Base-by-base conservation (phyloP, 345 rosid species). In the Eucalyptus albens region DNA sequence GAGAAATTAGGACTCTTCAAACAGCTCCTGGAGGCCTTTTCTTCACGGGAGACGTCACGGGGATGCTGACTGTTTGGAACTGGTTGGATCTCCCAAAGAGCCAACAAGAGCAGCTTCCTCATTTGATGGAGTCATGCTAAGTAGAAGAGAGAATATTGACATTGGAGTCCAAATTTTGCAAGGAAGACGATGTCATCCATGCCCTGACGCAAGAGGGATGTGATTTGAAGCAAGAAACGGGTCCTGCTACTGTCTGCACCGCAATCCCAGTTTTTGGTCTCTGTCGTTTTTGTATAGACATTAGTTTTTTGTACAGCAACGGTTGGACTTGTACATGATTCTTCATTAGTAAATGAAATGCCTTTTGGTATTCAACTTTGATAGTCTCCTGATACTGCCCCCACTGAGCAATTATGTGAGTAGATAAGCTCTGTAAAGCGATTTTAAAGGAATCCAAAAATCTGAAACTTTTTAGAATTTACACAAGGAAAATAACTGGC, bases 1-100 rank as follows among this genome's bases (percentile, higher is more conserved):
- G 29, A 56, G 62, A 56, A 56, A 22, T 56, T 56, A 56, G 62
- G 62, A 56, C 29, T 56, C 62, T 56, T 24, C 62, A 56, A 56
- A 56, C 62, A 56, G 62, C 62, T 56, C 62, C 62, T 9, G 62
- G 62, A 24, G 62, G 62, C 3, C 62, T 56, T 22, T 56, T 56
- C 77, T 95, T 94, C 87, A 93, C 91, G 1, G 96, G 97, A 27
- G 97, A 95, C 88, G 93, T 88, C 62, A 89, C 87, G 51, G 96
- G 96, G 24, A 90, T 56, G 86, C 27, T 93, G 72, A 86, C 56
- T 15, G 93, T 93, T 16, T 93, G 94, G 94, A 92, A 92, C 55
- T 85, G 90, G 90, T 60, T 60, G 29, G 67, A 60, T 60, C 15
- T 26, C 0, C 67, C 31, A 26, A 26, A 12, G 67, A 26, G 67